Evolutionary conservation across 331 rosid species (phyloP).

Genomic region (Telfairia occidentalis): DNA sequence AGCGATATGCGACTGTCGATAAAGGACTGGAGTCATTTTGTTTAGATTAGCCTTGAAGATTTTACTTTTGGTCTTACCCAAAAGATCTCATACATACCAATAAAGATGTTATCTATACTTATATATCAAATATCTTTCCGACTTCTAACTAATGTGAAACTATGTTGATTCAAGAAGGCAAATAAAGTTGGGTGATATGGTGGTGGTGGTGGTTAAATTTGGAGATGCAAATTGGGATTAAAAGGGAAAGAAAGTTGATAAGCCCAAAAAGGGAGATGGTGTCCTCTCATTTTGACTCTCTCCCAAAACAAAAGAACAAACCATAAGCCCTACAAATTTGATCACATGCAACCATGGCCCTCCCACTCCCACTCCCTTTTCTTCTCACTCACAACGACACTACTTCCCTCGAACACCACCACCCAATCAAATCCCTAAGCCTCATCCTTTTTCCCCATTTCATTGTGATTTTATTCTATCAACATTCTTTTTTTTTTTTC

Average conservation of each 20-base stretch:
- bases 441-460: neutral
- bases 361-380: neutral
- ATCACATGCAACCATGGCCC: slow-evolving; percentile 3
- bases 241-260: neutral
- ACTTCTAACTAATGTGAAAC: no score
- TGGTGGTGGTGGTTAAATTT: neutral
- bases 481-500: neutral
- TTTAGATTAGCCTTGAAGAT: no score
- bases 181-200: neutral
- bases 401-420: neutral
- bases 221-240: neutral
- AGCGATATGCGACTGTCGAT: no score
- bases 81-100: neutral
- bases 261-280: neutral
- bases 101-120: neutral
- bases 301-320: neutral
- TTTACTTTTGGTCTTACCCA: no score
- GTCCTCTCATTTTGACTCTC: slow-evolving; percentile 6
- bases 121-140: neutral
- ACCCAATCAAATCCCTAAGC: neutral
- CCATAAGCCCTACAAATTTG: neutral
- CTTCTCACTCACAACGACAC: slow-evolving; percentile 3
- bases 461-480: no score
- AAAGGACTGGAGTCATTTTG: no score
- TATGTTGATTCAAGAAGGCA: neutral